Evolutionary conservation across 2,329 filamentous ascomycete species (phyloP).

Genomic region (Cladosporium velox): DNA sequence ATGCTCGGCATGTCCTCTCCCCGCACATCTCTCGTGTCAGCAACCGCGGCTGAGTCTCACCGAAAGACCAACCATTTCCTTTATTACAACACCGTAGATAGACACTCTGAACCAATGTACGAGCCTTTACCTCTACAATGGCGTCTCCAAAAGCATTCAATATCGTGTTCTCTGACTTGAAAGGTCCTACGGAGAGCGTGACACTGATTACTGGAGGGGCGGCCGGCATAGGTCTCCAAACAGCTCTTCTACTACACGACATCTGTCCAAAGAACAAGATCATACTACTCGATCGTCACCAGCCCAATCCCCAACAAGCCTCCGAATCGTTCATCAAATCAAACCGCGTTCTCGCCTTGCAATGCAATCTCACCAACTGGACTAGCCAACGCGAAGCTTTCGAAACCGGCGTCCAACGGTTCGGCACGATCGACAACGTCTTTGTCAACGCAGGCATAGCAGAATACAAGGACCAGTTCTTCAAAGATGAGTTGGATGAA

Average conservation of each 20-base stretch:
- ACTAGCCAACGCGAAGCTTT: slow-evolving; percentile 48
- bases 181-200: slow-evolving; percentile 31
- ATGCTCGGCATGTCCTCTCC: slow-evolving; percentile 7
- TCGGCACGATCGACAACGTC: slow-evolving; percentile 49
- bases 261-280: slow-evolving; percentile 33
- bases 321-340: slow-evolving; percentile 25
- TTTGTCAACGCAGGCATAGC: slow-evolving; percentile 55
- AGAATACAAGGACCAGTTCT: slow-evolving; percentile 53
- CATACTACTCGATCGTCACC: slow-evolving; percentile 32
- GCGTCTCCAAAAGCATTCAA: slow-evolving; percentile 31
- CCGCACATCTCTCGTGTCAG: slow-evolving; percentile 1
- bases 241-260: slow-evolving; percentile 34
- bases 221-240: slow-evolving; percentile 35
- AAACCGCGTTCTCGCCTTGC: slow-evolving; percentile 34
- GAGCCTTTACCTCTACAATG: slow-evolving; percentile 25
- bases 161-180: slow-evolving; percentile 29
- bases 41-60: slow-evolving; percentile 15
- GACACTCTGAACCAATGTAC: background rate
- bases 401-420: slow-evolving; percentile 43
- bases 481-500: slow-evolving; percentile 46
- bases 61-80: background rate
- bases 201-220: slow-evolving; percentile 37
- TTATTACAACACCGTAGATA: background rate
- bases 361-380: slow-evolving; percentile 52
- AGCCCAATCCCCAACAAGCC: slow-evolving; percentile 23